Evolutionary conservation across 768 basidiomycete genomes (phyloP).

Genomic region (Dictyophora rubrovolvata): DNA sequence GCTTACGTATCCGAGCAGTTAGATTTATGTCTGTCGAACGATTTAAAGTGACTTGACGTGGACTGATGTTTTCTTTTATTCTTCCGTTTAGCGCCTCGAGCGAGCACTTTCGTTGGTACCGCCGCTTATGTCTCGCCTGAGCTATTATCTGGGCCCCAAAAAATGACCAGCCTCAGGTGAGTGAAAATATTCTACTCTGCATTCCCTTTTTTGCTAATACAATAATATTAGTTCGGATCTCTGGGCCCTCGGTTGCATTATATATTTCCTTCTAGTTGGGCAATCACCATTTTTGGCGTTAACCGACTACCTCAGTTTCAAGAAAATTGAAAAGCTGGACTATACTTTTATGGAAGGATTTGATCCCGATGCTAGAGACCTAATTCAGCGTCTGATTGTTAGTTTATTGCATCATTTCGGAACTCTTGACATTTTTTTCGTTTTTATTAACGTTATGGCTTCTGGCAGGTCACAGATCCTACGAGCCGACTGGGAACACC

Average conservation of each 20-base stretch:
- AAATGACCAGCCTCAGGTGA: slow-evolving; percentile 27
- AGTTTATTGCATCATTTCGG: slow-evolving; percentile 9
- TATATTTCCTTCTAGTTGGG: slow-evolving; percentile 36
- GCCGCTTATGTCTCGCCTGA: slow-evolving; percentile 41
- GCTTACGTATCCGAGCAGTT: slow-evolving; percentile 18
- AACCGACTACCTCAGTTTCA: slow-evolving; percentile 40
- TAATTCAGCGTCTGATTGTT: slow-evolving; percentile 31
- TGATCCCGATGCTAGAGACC: slow-evolving; percentile 27
- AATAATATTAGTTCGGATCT: slow-evolving; percentile 27
- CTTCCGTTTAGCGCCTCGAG: slow-evolving; percentile 10
- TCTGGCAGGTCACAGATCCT: slow-evolving; percentile 11
- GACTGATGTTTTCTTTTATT: slow-evolving; percentile 5
- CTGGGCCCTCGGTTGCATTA: slow-evolving; percentile 40
- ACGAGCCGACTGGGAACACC: slow-evolving; percentile 9
- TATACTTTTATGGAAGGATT: slow-evolving; percentile 34
- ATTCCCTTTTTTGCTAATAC: background rate
- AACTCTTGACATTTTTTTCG: too few species aligned
- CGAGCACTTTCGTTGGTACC: slow-evolving; percentile 37
- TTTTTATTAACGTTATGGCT: background rate
- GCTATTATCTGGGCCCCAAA: slow-evolving; percentile 26
- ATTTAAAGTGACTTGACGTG: background rate
- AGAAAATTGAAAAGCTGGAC: slow-evolving; percentile 34
- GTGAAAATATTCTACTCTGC: slow-evolving; percentile 8
- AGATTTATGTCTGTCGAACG: background rate
- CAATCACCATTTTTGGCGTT: slow-evolving; percentile 34